phyloP scores from a whole-genome alignment of 2,329 filamentous ascomycete genomes.

The Bertia moriformis region DNA sequence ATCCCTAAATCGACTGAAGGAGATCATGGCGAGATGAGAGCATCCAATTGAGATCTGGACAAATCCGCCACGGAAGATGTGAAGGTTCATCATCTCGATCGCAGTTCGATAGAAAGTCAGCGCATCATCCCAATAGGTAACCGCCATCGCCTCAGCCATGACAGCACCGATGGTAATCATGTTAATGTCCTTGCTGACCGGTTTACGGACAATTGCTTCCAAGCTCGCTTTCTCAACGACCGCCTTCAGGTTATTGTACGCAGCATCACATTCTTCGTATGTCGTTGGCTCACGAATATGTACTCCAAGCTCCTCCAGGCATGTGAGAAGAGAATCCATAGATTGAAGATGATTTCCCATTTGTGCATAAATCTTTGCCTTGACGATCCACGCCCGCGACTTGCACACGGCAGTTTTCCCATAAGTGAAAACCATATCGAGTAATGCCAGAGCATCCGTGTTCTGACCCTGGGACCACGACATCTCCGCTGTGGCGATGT shows the following conservation, averaged over 20 bases:
- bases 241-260: slow-evolving; percentile 28
- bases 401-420: slow-evolving; percentile 39
- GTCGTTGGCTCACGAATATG: slow-evolving; percentile 29
- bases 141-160: slow-evolving; percentile 38
- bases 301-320: slow-evolving; percentile 37
- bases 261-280: slow-evolving; percentile 40
- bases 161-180: slow-evolving; percentile 32
- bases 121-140: slow-evolving; percentile 44
- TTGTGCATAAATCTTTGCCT: slow-evolving; percentile 39
- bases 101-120: slow-evolving; percentile 43
- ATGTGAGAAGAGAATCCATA: slow-evolving; percentile 34
- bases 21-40: slow-evolving; percentile 38
- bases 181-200: slow-evolving; percentile 22
- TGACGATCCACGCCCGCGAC: slow-evolving; percentile 41
- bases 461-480: slow-evolving; percentile 38
- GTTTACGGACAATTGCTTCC: slow-evolving; percentile 17
- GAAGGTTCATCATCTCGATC: slow-evolving; percentile 38
- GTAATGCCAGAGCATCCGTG: slow-evolving; percentile 31
- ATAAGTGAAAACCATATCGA: slow-evolving; percentile 35
- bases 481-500: slow-evolving; percentile 41
- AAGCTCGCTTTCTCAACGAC: slow-evolving; percentile 21
- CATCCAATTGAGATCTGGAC: slow-evolving; percentile 42
- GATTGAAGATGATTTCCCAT: slow-evolving; percentile 36
- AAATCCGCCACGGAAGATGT: slow-evolving; percentile 37
- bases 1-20: slow-evolving; percentile 40